phyloP scores from a whole-genome alignment of 495 filamentous ascomycete species.

The Hypoxylon fuscum region DNA sequence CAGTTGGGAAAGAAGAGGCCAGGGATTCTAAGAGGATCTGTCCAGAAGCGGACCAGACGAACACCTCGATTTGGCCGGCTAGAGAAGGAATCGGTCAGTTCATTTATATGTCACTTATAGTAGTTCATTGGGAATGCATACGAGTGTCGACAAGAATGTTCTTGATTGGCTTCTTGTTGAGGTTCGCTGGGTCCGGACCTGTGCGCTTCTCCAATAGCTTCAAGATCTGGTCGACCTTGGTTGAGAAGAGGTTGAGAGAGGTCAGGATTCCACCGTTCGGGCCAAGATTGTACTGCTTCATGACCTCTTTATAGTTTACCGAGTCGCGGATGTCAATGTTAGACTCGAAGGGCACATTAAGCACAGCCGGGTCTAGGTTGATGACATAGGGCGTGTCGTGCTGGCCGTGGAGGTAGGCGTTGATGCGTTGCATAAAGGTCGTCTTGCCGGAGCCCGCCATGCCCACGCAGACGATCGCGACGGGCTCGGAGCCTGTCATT shows the following conservation, averaged over 20 bases:
- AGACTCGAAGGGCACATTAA: constrained; percentile 93
- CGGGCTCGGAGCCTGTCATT: constrained; percentile 42
- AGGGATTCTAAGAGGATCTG: constrained; percentile 93
- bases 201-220: constrained; percentile 87
- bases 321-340: constrained; percentile 99
- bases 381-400: constrained; percentile 86
- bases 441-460: constrained; percentile 99
- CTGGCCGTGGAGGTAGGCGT: constrained; percentile 83
- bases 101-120: neutral
- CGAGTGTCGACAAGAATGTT: constrained; percentile 92
- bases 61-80: constrained; percentile 95
- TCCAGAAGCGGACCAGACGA: constrained; percentile 95
- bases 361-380: constrained; percentile 96
- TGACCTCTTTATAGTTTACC: constrained; percentile 99
- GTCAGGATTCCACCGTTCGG: constrained; percentile 99
- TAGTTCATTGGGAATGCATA: constrained; percentile 20
- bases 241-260: constrained; percentile 93
- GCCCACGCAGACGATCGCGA: constrained; percentile 90
- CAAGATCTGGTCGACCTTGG: constrained; percentile 96
- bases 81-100: neutral
- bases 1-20: constrained; percentile 91
- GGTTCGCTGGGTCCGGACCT: constrained; percentile 67
- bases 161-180: constrained; percentile 71
- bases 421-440: constrained; percentile 98
- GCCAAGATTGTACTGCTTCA: constrained; percentile 98